Base-by-base conservation (phyloP, 2,329 filamentous ascomycete genomes). In the Cryphonectria japonica region DNA sequence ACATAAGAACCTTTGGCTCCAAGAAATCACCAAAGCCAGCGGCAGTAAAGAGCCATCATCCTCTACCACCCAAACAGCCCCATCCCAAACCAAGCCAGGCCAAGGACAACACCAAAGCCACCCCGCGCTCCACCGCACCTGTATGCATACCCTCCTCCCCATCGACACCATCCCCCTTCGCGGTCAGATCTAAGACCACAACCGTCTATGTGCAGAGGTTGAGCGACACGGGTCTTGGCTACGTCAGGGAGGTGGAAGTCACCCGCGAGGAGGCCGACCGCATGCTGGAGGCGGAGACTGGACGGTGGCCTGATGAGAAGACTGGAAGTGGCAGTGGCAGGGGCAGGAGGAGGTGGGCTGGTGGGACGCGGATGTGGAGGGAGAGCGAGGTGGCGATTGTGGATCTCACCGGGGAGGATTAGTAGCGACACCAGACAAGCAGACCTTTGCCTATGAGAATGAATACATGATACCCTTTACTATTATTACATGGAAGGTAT, bases 1-100 rank as follows among this genome's bases (percentile, higher is more conserved):
- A 85, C 72, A 80, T 85, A 11, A 76, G 82, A 76, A 76, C 79
- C 67, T 74, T 84, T 61, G 82, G 82, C 1, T 71, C 83, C 62
- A 80, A 82, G 75, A 78, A 81, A 22, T 26, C 16, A 66, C 39
- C 26, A 29, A 54, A 67, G 32, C 19, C 26, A 13, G n/a, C 57
- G 14, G 16, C 6, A 32, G 19, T 14, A 26, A 19, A 32, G 7
- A 2, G 37, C 3, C 26, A 37, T 11, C 32, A 3, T 14, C 43
- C 5, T 52, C 32, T 19, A 3, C 14, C 37, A 43, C 46, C 46
- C 1, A 7, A 9, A 9, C 34, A 11, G n/a, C 39, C 65, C 32
- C 29, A 26, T 14, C 11, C 68, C 16, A 16, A 22, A 16, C 50
- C 61, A 13, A 46, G 16, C 39, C 43, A 9, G 19, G 29, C 11